Percentiles rank a stretch among this genome's conserved stretches.
Evolutionary conservation across 352 stramenopile genomes (phyloP).

Genomic region (Globisporangium mamillatum): DNA sequence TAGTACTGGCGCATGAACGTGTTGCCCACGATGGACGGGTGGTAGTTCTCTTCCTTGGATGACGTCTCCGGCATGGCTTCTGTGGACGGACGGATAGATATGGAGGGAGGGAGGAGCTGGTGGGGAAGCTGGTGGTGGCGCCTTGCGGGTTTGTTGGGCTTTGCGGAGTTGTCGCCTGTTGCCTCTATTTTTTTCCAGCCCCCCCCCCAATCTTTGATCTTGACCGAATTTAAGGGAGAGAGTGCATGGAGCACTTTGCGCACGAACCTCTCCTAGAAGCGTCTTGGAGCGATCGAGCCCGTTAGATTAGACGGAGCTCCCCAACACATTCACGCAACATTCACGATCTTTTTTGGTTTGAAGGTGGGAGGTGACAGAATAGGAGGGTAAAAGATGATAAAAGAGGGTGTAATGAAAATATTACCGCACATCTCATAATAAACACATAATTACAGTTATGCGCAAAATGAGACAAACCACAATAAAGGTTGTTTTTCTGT

Average conservation of each 20-base stretch:
- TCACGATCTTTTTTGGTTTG: not conserved
- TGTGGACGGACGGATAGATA: not conserved
- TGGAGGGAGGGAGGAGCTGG: not conserved
- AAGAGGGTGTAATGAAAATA: too few relatives aligned
- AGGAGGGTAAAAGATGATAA: too few relatives aligned
- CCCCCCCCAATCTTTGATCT: not conserved
- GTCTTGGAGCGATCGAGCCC: too few relatives aligned
- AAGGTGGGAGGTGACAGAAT: not conserved
- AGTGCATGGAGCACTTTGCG: too few relatives aligned
- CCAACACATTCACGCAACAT: not conserved
- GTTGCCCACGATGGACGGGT: constrained; percentile 73
- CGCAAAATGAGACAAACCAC: too few relatives aligned
- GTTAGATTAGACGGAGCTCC: too few relatives aligned
- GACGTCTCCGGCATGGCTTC: constrained; percentile 16
- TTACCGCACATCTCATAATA: too few relatives aligned
- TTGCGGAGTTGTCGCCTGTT: not conserved
- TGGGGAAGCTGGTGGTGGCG: not conserved
- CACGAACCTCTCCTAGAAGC: too few relatives aligned
- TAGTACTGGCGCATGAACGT: constrained; percentile 91
- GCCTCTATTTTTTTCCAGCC: constrained; percentile 1
- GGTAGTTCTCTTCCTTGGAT: constrained; percentile 38
- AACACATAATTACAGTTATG: too few relatives aligned
- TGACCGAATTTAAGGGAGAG: too few relatives aligned
- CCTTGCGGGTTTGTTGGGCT: not conserved
- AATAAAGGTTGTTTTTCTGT: too few relatives aligned